Conservation (phyloP, 1,284 basidiomycete genomes). For the Boletus hoseneyae region DNA sequence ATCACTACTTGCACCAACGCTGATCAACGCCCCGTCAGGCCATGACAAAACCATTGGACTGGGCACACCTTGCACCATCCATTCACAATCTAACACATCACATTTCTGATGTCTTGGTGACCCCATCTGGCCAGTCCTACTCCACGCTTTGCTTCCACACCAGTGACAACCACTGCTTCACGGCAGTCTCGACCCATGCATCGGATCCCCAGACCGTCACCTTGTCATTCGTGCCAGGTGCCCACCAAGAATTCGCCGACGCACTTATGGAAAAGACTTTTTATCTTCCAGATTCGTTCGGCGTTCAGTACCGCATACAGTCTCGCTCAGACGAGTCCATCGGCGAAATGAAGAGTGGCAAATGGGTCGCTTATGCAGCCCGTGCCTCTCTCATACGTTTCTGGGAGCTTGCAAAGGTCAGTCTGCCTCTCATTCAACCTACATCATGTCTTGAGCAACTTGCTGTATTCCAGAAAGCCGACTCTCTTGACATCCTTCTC, state of each 20-base stretch:
- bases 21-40: constrained; percentile 14
- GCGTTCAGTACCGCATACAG: constrained; percentile 43
- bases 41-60: constrained; percentile 25
- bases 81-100: constrained; percentile 47
- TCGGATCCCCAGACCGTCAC: constrained; percentile 50
- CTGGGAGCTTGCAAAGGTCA: constrained; percentile 81
- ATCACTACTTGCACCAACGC: background rate
- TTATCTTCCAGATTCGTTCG: constrained; percentile 38
- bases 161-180: constrained; percentile 40
- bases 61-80: constrained; percentile 37
- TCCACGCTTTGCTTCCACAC: constrained; percentile 35
- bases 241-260: constrained; percentile 48
- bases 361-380: constrained; percentile 85
- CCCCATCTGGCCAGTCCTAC: constrained; percentile 41
- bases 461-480: constrained; percentile 65
- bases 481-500: constrained; percentile 93
- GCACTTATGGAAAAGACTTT: constrained; percentile 39
- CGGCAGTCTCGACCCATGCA: constrained; percentile 31
- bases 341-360: constrained; percentile 68
- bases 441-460: constrained; percentile 6
- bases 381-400: constrained; percentile 81
- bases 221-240: constrained; percentile 52
- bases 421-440: constrained; percentile 16
- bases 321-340: constrained; percentile 45
- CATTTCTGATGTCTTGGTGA: constrained; percentile 42